A percentile compares a stretch with the other conserved stretches of the same genome.
Evolutionary conservation across 2,329 filamentous ascomycete genomes (phyloP).

Genomic region (Phialophora macrospora): DNA sequence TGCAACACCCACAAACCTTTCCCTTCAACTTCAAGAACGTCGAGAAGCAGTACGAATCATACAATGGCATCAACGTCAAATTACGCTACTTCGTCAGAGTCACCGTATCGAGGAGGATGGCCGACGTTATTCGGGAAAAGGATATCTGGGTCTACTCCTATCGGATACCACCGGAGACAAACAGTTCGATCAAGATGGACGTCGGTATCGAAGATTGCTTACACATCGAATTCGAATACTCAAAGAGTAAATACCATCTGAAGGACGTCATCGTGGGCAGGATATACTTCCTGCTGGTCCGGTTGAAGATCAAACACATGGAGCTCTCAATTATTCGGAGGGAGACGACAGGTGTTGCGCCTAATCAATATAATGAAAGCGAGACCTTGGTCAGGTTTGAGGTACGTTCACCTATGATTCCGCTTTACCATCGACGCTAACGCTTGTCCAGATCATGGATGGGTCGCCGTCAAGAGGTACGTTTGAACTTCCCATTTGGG

Average conservation of each 20-base stretch:
- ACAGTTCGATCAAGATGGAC: conserved; percentile 99
- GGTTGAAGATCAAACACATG: conserved; percentile 99
- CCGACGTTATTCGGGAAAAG: conserved; percentile 97
- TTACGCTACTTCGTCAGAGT: conserved; percentile 97
- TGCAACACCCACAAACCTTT: conserved; percentile 97
- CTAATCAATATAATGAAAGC: conserved; percentile 99
- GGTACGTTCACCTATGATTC: conserved; percentile 53
- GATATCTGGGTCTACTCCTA: conserved; percentile 99
- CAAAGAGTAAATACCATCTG: conserved; percentile 97
- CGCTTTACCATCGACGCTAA: conserved; percentile 19
- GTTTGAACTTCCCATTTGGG: conserved; percentile 32
- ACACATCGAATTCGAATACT: conserved; percentile 99
- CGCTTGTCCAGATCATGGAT: conserved; percentile 80
- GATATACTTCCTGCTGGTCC: conserved; percentile 96
- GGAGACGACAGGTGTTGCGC: conserved; percentile 93
- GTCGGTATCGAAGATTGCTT: conserved; percentile 98
- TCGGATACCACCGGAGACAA: conserved; percentile 96
- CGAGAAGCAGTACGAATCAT: conserved; percentile 99
- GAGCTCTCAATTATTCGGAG: conserved; percentile 95
- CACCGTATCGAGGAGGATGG: conserved; percentile 95
- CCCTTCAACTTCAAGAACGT: conserved; percentile 99
- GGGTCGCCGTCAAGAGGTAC: conserved; percentile 93
- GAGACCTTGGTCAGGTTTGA: conserved; percentile 97
- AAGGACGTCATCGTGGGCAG: conserved; percentile 98
- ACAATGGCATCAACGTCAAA: conserved; percentile 99